These are phyloP conservation scores for Lentithecium fluviatile DNA, from an alignment of 495 filamentous ascomycete species.

Conservation along the genomic window DNA sequence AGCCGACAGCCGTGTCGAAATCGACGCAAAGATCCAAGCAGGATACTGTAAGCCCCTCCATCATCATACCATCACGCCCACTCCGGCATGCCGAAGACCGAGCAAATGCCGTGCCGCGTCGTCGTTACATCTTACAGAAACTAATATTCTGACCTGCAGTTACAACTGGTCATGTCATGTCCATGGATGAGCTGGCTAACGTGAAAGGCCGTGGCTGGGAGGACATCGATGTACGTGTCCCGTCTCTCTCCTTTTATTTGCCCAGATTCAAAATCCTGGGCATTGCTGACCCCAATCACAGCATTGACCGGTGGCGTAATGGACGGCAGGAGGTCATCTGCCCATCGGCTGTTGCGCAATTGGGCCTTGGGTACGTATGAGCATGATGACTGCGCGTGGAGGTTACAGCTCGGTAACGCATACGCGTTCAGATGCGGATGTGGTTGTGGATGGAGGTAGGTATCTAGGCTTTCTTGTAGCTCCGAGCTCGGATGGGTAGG, in stretches of 20 bases:
- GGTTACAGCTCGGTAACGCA: conserved; percentile 2
- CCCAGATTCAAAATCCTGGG: neutral
- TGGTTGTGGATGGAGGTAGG: neutral
- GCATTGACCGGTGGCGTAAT: conserved; percentile 21
- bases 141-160: conserved; percentile 32
- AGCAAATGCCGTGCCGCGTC: neutral
- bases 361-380: conserved; percentile 1
- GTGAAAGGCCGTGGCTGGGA: conserved; percentile 94
- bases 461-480: too few species aligned
- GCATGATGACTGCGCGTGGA: conserved; percentile 3
- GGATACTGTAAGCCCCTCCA: conserved; percentile 61
- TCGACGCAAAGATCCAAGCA: conserved; percentile 97
- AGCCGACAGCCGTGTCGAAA: conserved; percentile 92
- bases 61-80: conserved; percentile 2
- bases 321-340: neutral
- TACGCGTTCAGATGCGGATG: neutral
- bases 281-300: conserved; percentile 24
- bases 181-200: conserved; percentile 76
- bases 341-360: neutral
- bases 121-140: conserved; percentile 42
- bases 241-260: neutral
- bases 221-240: conserved; percentile 59
- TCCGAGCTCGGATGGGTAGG: too few species aligned
- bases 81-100: conserved; percentile 17
- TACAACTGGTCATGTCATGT: conserved; percentile 90